A percentile compares a stretch with the other conserved stretches of the same genome.
Evolutionary conservation across 2,329 filamentous ascomycete species (phyloP).

Genomic region (Calonectria pauciramosa): DNA sequence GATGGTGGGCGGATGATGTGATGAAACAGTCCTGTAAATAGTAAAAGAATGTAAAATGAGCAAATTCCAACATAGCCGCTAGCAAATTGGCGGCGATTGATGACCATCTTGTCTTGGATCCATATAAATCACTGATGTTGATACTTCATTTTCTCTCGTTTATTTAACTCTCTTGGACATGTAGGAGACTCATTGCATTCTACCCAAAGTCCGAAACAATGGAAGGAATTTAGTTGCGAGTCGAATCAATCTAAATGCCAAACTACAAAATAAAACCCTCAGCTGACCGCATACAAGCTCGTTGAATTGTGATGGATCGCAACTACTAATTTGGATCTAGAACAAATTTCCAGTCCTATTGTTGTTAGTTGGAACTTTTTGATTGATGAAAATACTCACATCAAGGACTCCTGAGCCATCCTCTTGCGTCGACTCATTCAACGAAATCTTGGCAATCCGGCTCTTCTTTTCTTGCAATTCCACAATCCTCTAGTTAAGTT

Average conservation of each 20-base stretch:
- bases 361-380: not conserved
- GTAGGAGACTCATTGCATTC: not conserved
- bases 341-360: slow-evolving; percentile 1
- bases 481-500: not conserved
- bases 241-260: not conserved
- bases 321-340: not conserved
- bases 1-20: not conserved
- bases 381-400: not conserved
- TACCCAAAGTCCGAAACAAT: not conserved
- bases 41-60: not conserved
- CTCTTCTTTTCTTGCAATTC: not conserved
- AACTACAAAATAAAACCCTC: not conserved
- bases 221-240: not conserved
- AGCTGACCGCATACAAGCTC: not conserved
- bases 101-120: not conserved
- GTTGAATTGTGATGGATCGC: not conserved
- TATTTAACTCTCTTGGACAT: not conserved
- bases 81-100: not conserved
- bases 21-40: not conserved
- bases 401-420: not conserved
- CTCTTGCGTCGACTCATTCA: not conserved
- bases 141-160: not conserved
- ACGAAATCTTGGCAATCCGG: not conserved
- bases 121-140: no score
- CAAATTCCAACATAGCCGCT: not conserved